Evolutionary conservation across 2,329 filamentous ascomycete species (phyloP).

Genomic region (Aaosphaeria arxii): DNA sequence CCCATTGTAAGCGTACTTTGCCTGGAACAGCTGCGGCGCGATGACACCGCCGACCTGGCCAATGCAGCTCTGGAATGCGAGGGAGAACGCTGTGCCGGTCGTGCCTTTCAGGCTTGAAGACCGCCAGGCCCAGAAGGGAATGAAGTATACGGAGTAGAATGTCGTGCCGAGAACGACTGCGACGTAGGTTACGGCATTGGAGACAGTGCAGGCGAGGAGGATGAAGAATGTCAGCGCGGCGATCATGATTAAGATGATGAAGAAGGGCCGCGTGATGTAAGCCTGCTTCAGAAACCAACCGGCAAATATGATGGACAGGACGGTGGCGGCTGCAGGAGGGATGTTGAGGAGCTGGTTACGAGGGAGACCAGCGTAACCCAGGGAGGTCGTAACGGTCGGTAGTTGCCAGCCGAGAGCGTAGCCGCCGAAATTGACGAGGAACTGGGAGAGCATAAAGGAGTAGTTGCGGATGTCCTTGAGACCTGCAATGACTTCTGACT

Average conservation of each 20-base stretch:
- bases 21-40: conserved; percentile 45
- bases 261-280: conserved; percentile 37
- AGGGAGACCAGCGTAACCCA: conserved; percentile 41
- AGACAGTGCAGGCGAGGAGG: conserved; percentile 35
- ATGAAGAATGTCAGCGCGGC: conserved; percentile 43
- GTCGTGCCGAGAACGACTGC: conserved; percentile 42
- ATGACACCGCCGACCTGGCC: conserved; percentile 47
- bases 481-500: conserved; percentile 29
- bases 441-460: conserved; percentile 32
- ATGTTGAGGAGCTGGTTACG: conserved; percentile 29
- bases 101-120: conserved; percentile 2
- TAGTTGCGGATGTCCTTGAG: conserved; percentile 32
- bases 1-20: conserved; percentile 34
- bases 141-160: conserved; percentile 44
- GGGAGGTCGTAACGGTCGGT: conserved; percentile 39
- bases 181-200: conserved; percentile 36
- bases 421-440: conserved; percentile 39
- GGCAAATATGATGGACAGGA: conserved; percentile 37
- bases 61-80: conserved; percentile 44
- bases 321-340: conserved; percentile 37
- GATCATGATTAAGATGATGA: conserved; percentile 38
- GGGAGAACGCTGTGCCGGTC: conserved; percentile 45
- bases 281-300: conserved; percentile 39
- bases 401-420: conserved; percentile 43
- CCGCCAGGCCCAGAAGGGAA: conserved; percentile 46